Base-by-base conservation (phyloP, 208 protist species). In the Leishmania major region DNA sequence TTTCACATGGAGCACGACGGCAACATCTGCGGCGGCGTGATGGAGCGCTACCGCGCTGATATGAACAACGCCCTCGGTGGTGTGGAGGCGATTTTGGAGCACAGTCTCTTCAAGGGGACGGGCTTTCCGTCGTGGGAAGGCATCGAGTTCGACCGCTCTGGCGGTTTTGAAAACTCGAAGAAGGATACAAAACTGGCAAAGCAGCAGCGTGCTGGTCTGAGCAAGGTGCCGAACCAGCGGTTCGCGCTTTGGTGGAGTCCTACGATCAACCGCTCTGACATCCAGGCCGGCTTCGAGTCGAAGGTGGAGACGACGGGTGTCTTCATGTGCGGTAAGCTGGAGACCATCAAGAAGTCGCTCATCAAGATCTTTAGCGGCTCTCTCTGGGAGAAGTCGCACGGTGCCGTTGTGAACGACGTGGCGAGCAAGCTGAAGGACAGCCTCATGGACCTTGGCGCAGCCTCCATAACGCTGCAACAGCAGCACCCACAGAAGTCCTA, bases 231-330 rank as follows among this genome's bases (percentile, higher is more conserved):
- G 13, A 99, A 99, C 93, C 94, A 99, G 83, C 97, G 99, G 67
- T 99, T 99, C 89, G 99, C 99, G 40, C 92, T 99, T 22, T 99
- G 99, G 99, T 99, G 99, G 99, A 99, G 99, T 83, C 99, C 99
- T 66, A 99, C 99, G 11, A 99, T 99, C 93, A 99, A 99, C 89
- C 93, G 99, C 83, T 98, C 99, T 70, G 99, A 99, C 88, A 99
- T 99, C 45, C 99, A 99, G 91, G 99, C 99, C 57, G 99, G 99
- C 81, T 99, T 99, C 93, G 97, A 99, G 92, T 99, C 99, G n/a
- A 99, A 99, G 93, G 96, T 99, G 15, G 99, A 99, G 89, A 96
- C 99, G 25, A 99, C 99, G 45, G 99, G 99, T 85, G 99, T 99
- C 77, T 99, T 99, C 90, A 99, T 99, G 99, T 99, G 99, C 90